Conservation (phyloP, 2,329 filamentous ascomycete species). For the Penicillium psychrosexuale region DNA sequence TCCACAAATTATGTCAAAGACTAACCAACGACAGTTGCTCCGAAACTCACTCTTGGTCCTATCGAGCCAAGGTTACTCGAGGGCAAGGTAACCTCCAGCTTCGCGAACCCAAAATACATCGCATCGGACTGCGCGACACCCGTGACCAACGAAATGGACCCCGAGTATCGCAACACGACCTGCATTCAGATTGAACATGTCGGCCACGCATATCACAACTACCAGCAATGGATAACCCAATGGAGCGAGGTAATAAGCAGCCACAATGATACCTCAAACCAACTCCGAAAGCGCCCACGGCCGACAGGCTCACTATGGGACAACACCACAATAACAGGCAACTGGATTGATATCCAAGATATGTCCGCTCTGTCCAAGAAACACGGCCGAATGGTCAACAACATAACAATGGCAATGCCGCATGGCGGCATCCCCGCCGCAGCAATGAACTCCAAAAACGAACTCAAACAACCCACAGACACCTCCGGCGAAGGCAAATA, state of each 20-base stretch:
- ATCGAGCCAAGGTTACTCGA: slow-evolving; percentile 51
- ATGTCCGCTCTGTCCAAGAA: slow-evolving; percentile 51
- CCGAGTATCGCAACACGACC: slow-evolving; percentile 45
- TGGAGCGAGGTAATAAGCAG: slow-evolving; percentile 53
- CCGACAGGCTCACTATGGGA: slow-evolving; percentile 65
- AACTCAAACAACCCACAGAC: slow-evolving; percentile 66
- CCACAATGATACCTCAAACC: slow-evolving; percentile 41
- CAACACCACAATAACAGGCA: slow-evolving; percentile 66
- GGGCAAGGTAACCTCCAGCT: slow-evolving; percentile 59
- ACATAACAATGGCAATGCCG: slow-evolving; percentile 73
- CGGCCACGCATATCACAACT: slow-evolving; percentile 66
- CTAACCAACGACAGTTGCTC: slow-evolving; percentile 53
- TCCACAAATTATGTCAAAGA: background rate
- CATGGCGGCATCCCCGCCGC: slow-evolving; percentile 68
- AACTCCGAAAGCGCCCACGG: slow-evolving; percentile 52
- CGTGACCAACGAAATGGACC: slow-evolving; percentile 47
- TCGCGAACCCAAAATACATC: slow-evolving; percentile 62
- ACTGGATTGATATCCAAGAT: slow-evolving; percentile 65
- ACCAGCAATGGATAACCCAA: slow-evolving; percentile 56
- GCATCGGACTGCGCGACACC: slow-evolving; percentile 59
- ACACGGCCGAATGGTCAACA: slow-evolving; percentile 63
- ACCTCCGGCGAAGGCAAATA: slow-evolving; percentile 67
- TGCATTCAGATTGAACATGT: slow-evolving; percentile 69
- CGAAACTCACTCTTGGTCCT: slow-evolving; percentile 61
- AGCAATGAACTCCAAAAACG: slow-evolving; percentile 59